Evolutionary conservation across 352 stramenopile genomes (phyloP).

Genomic region (Phytopythium mirpurense): DNA sequence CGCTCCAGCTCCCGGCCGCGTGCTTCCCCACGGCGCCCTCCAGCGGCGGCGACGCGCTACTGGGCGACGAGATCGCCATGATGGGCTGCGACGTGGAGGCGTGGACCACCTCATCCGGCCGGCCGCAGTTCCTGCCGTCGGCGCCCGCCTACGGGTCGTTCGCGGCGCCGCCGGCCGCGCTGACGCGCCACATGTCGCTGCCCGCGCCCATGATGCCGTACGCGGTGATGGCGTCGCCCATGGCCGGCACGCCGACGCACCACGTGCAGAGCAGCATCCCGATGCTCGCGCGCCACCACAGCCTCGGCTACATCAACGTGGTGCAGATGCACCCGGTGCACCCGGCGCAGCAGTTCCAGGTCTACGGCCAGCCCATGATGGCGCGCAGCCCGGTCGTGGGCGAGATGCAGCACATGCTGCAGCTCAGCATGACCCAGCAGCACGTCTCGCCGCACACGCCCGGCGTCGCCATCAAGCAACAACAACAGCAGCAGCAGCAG

Average conservation of each 20-base stretch:
- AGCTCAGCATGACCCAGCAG: slow-evolving; percentile 26
- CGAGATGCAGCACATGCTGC: slow-evolving; percentile 27
- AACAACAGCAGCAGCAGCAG: slow-evolving; percentile 15
- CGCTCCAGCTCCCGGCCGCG: slow-evolving; percentile 21
- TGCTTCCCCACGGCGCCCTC: slow-evolving; percentile 1
- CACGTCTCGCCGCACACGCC: slow-evolving; percentile 15
- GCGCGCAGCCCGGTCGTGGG: slow-evolving; percentile 19
- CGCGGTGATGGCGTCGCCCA: slow-evolving; percentile 11
- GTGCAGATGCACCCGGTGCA: slow-evolving; percentile 31
- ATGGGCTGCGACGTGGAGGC: slow-evolving; percentile 61
- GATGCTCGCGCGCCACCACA: slow-evolving; percentile 60
- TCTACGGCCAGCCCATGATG: slow-evolving; percentile 27
- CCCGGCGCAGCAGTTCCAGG: slow-evolving; percentile 22
- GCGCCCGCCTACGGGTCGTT: slow-evolving; percentile 26
- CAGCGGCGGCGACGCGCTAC: slow-evolving; percentile 36
- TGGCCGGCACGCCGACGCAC: slow-evolving; percentile 6
- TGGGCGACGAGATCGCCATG: slow-evolving; percentile 60
- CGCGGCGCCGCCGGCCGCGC: slow-evolving; percentile 36
- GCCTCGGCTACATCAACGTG: slow-evolving; percentile 48
- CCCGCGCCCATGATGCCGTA: slow-evolving; percentile 48
- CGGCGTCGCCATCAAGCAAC: slow-evolving; percentile 7
- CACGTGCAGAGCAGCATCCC: slow-evolving; percentile 24
- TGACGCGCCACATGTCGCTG: slow-evolving; percentile 69
- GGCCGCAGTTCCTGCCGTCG: slow-evolving; percentile 25
- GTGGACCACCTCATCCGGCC: slow-evolving; percentile 32